A percentile compares a stretch with the other conserved stretches of the same genome.
phyloP scores from a whole-genome alignment of 2,329 filamentous ascomycete genomes.

The Ceratocystis eucalypticola region DNA sequence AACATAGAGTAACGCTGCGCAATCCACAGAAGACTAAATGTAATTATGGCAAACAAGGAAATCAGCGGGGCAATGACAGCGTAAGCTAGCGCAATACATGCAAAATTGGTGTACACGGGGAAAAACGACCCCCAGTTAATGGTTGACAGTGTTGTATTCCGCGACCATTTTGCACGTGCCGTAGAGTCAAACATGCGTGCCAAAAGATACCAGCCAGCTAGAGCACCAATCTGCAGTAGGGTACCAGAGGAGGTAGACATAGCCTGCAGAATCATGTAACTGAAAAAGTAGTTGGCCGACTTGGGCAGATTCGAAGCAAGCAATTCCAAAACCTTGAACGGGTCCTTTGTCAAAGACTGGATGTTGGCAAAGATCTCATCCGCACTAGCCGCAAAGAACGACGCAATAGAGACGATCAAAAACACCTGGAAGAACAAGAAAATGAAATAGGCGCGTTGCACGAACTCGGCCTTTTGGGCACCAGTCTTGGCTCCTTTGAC shows the following conservation, averaged over 20 bases:
- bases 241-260: constrained; percentile 83
- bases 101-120: constrained; percentile 91
- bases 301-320: constrained; percentile 70
- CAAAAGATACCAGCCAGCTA: constrained; percentile 70
- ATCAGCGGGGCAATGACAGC: constrained; percentile 81
- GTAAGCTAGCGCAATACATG: constrained; percentile 83
- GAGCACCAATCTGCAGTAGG: constrained; percentile 65
- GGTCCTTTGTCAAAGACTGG: constrained; percentile 39
- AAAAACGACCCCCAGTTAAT: constrained; percentile 91
- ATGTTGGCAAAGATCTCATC: constrained; percentile 45
- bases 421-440: constrained; percentile 95
- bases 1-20: constrained; percentile 95
- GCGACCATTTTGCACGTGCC: constrained; percentile 64
- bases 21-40: constrained; percentile 82
- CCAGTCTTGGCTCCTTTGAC: constrained; percentile 74
- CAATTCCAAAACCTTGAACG: constrained; percentile 47
- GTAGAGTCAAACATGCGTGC: constrained; percentile 75
- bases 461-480: constrained; percentile 62
- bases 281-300: constrained; percentile 94
- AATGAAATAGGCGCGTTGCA: constrained; percentile 83
- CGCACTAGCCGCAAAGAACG: constrained; percentile 52
- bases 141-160: constrained; percentile 63
- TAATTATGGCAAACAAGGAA: constrained; percentile 82
- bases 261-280: constrained; percentile 92
- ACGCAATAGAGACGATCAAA: constrained; percentile 76